Evolutionary conservation across 768 basidiomycete genomes (phyloP), one percentile per base, ranked within the genome.

Genomic region (Mycena chlorophos): DNA sequence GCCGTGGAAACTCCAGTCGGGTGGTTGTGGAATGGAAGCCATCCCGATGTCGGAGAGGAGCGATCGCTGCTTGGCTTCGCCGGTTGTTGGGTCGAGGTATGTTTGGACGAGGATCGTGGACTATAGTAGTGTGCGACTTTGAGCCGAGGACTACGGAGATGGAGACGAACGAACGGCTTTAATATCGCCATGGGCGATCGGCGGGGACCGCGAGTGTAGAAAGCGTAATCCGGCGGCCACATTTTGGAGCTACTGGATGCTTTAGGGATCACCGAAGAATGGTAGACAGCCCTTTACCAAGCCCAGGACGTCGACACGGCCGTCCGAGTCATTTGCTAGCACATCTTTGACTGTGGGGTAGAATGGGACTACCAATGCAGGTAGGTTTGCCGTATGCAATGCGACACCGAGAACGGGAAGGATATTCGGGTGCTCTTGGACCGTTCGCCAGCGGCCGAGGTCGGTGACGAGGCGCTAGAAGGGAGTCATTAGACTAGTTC

Each of bases 161-260:
- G 13, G 28, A 48, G 6, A 17, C 19, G 13, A 10, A 56, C 74
- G 57, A 50, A 78, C 78, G 27, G 71, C 71, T 62, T 77, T 78
- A 20, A 78, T 55, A 51, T 78, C 78, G 10, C 78, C 77, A 19
- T 78, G 77, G 13, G 73, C 58, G 16, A 79, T 69, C 1, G 77
- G 75, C 23, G 74, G 74, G 28, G 68, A 52, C 56, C 69, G 65
- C 5, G 64, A 63, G 49, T 79, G 77, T 20, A 78, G 62, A 52
- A 75, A 77, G 31, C 65, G 64, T 5, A 78, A 55, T 20, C 75
- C 78, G 2, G 39, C 56, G 5, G 74, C 75, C 17, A 73, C 60
- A 31, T 76, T 74, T n/a, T 62, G 56, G 20, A 78, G 54, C 78
- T 78, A 6, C 19, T 40, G 5, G 55, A 16, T 31, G 22, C 43